These are phyloP conservation scores for Dioscorea zingiberensis DNA, from an alignment of 106 monocot species.

Conservation along the genomic window DNA sequence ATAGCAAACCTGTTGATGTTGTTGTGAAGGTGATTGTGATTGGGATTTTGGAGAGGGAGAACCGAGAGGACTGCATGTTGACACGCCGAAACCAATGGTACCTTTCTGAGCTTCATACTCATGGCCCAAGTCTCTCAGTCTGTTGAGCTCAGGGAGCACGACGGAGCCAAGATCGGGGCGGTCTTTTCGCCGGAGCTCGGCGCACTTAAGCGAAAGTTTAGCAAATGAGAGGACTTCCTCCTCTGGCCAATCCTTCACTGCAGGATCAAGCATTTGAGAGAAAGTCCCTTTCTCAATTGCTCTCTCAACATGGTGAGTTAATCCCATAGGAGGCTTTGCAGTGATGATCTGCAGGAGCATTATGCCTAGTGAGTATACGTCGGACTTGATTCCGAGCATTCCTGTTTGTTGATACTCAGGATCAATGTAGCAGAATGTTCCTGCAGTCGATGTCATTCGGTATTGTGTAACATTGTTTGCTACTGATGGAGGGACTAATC, in stretches of 20 bases:
- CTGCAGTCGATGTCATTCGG: slow-evolving; percentile 74
- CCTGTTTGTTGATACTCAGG: slow-evolving; percentile 96
- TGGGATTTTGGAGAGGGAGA: not conserved
- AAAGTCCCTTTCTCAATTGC: slow-evolving; percentile 65
- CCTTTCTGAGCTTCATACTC: slow-evolving; percentile 10
- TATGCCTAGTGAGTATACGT: slow-evolving; percentile 76
- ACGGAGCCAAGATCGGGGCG: slow-evolving; percentile 44
- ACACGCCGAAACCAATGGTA: not conserved
- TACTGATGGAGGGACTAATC: slow-evolving; percentile 66
- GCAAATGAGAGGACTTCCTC: slow-evolving; percentile 51
- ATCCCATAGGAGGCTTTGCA: slow-evolving; percentile 74
- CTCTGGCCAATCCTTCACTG: slow-evolving; percentile 41
- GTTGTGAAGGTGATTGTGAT: not conserved
- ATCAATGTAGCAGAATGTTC: slow-evolving; percentile 89
- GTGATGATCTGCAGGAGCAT: slow-evolving; percentile 82
- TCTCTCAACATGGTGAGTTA: slow-evolving; percentile 66
- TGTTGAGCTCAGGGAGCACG: slow-evolving; percentile 57
- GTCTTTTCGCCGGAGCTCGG: slow-evolving; percentile 61
- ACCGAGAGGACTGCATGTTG: not conserved
- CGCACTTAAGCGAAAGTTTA: slow-evolving; percentile 50
- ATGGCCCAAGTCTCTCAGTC: slow-evolving; percentile 35
- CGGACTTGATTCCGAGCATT: slow-evolving; percentile 76
- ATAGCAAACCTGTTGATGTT: not conserved
- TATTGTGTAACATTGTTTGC: slow-evolving; percentile 70
- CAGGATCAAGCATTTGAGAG: slow-evolving; percentile 47